Evolutionary conservation across 225 moss, liverwort and hornwort species (phyloP).

Genomic region (Antitrichia curtipendula): DNA sequence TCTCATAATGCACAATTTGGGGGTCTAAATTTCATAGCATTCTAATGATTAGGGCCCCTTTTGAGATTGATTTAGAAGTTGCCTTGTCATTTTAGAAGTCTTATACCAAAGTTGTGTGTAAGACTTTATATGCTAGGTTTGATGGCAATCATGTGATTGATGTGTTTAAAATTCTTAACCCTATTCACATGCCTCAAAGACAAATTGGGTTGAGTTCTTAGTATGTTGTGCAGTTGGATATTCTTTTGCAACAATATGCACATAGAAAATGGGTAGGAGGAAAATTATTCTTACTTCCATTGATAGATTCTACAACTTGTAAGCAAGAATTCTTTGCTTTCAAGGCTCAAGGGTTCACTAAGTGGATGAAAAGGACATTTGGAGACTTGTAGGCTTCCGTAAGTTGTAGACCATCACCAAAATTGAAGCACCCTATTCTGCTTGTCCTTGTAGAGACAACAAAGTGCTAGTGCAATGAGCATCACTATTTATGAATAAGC

Average conservation of each 20-base stretch:
- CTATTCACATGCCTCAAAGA: background rate
- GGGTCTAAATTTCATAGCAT: accelerated
- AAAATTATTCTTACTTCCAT: background rate
- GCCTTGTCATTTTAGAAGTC: background rate
- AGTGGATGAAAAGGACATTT: background rate
- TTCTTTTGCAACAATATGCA: background rate
- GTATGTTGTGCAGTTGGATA: accelerated
- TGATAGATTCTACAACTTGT: background rate
- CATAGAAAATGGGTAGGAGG: accelerated
- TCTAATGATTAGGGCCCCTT: background rate
- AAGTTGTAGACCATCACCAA: accelerated
- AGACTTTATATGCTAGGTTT: background rate
- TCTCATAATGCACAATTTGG: background rate
- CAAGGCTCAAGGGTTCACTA: background rate
- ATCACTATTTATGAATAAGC: background rate
- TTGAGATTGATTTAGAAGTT: background rate
- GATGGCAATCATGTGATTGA: background rate
- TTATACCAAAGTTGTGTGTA: background rate
- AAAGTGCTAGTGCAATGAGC: background rate
- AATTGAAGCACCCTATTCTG: background rate
- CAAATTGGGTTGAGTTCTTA: background rate
- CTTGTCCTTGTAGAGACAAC: accelerated
- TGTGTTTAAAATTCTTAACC: background rate
- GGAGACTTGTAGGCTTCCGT: background rate
- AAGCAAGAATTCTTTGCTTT: background rate